Evolutionary conservation across 23 red algal genomes (phyloP).

Genomic region (Gracilaria domingensis): DNA sequence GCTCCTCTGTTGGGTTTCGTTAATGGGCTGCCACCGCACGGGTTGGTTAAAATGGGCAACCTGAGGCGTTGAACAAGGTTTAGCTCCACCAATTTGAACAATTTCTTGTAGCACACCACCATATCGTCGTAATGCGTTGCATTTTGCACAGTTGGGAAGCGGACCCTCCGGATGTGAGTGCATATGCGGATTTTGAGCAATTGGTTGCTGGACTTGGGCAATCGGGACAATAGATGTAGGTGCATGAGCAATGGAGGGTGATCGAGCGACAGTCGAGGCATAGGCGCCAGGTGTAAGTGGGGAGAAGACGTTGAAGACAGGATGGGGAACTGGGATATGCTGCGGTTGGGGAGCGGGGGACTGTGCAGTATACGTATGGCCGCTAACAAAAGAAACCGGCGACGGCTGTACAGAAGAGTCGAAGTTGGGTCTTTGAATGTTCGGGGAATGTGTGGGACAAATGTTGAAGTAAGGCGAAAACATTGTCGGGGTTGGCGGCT

Average conservation of each 20-base stretch:
- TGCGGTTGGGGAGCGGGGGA: constrained; percentile 27
- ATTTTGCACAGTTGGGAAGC: constrained; percentile 63
- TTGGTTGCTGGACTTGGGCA: constrained; percentile 23
- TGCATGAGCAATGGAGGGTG: background rate
- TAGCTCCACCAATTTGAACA: background rate
- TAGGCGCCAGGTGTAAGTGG: constrained; percentile 21
- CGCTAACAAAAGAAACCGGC: constrained; percentile 39
- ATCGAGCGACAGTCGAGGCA: constrained; percentile 9
- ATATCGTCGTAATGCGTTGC: constrained; percentile 57
- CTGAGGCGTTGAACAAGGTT: background rate
- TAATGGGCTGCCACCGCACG: background rate
- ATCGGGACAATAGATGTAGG: constrained; percentile 4
- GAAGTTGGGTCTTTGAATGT: constrained; percentile 4
- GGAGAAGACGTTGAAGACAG: constrained; percentile 53
- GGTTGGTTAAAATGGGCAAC: background rate
- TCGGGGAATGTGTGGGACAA: constrained; percentile 21
- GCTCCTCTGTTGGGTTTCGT: background rate
- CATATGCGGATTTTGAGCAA: background rate
- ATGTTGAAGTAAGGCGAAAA: constrained; percentile 53
- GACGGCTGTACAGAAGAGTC: constrained; percentile 38
- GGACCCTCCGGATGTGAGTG: constrained; percentile 57
- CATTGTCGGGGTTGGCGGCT: constrained; percentile 2
- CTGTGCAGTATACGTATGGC: constrained; percentile 11
- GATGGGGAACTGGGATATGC: background rate
- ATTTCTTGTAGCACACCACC: constrained; percentile 65